Conservation (phyloP, 306 rosid genomes). For the Castanea sativa region DNA sequence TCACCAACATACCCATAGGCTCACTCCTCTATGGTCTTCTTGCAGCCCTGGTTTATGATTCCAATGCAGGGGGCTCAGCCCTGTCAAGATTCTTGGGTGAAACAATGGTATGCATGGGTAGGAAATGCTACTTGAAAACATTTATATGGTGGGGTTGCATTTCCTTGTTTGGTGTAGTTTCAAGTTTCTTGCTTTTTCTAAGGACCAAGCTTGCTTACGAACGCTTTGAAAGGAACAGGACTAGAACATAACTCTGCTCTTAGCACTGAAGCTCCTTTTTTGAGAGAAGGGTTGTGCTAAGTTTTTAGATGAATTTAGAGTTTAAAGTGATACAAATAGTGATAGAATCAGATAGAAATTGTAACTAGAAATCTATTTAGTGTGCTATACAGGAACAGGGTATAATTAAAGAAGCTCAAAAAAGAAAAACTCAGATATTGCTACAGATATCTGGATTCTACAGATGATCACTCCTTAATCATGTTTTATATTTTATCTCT, state of each 20-base stretch:
- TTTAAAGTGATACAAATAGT: not conserved
- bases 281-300: not conserved
- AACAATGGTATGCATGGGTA: slow-evolving; percentile 63
- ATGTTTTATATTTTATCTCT: not conserved
- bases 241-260: slow-evolving; percentile 4
- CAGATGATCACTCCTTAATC: not conserved
- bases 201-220: slow-evolving; percentile 62
- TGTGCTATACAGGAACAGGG: not conserved
- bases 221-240: slow-evolving; percentile 37
- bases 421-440: not conserved
- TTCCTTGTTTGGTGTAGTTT: slow-evolving; percentile 57
- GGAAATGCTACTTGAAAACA: slow-evolving; percentile 62
- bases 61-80: slow-evolving; percentile 30
- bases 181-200: slow-evolving; percentile 57
- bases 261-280: not conserved
- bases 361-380: not conserved
- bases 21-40: slow-evolving; percentile 53
- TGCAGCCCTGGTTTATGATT: slow-evolving; percentile 63
- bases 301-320: not conserved
- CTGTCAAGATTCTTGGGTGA: slow-evolving; percentile 25
- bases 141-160: slow-evolving; percentile 75
- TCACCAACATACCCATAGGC: slow-evolving; percentile 54
- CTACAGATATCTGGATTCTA: not conserved
- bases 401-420: not conserved
- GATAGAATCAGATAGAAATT: not conserved